Percentiles rank a stretch among this genome's conserved stretches.
Conservation (phyloP, 306 rosid genomes). For the Trichosanthes truncata region DNA sequence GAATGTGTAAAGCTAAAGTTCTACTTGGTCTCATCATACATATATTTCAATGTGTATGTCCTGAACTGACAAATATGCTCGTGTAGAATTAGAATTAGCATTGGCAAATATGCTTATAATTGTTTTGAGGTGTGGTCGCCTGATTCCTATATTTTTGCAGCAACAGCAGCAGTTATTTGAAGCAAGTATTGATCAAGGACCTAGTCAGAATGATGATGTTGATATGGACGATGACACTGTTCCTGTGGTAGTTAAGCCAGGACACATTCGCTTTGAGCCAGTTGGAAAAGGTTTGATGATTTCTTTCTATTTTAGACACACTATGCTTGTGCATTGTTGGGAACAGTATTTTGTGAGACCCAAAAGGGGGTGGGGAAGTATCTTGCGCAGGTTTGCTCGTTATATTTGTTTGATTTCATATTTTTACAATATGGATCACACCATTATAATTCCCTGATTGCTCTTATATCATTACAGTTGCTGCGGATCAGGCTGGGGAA, state of each 20-base stretch:
- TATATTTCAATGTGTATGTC: background rate
- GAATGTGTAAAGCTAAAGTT: background rate
- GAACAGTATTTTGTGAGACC: background rate
- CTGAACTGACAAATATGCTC: background rate
- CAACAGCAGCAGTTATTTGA: slow-evolving; percentile 22
- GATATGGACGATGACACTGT: slow-evolving; percentile 51
- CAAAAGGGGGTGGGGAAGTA: background rate
- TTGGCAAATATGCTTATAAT: background rate
- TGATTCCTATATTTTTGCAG: slow-evolving; percentile 30
- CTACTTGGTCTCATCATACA: background rate
- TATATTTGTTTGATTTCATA: slow-evolving; percentile 1
- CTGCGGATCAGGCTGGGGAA: slow-evolving; percentile 38
- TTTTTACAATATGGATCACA: background rate
- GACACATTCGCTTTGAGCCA: slow-evolving; percentile 84
- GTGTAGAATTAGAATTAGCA: background rate
- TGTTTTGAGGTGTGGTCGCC: background rate
- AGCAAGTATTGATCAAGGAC: slow-evolving; percentile 29
- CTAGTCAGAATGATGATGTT: slow-evolving; percentile 30
- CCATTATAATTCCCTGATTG: background rate
- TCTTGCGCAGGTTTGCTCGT: background rate
- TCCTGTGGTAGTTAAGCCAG: slow-evolving; percentile 84
- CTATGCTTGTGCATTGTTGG: background rate
- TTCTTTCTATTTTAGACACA: background rate
- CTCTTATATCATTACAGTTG: slow-evolving; percentile 21
- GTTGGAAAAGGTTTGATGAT: slow-evolving; percentile 41